These are phyloP conservation scores for Dactylellina leptospora DNA, from an alignment of 2,329 filamentous ascomycete species.

Conservation along the genomic window DNA sequence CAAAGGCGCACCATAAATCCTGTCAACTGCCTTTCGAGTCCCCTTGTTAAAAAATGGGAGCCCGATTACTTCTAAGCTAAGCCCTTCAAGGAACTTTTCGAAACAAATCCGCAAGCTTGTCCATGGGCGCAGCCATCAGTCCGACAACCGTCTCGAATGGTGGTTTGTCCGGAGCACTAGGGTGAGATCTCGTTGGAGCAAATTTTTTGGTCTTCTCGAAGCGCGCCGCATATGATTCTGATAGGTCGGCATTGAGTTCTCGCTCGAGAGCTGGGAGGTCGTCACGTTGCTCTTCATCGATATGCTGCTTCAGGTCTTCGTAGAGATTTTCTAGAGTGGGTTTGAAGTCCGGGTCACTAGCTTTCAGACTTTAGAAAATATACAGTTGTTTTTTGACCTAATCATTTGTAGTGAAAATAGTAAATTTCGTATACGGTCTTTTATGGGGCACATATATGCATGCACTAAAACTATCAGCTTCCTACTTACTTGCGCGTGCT, in stretches of 20 bases:
- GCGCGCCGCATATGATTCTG: conserved; percentile 60
- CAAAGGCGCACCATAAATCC: too few relatives aligned
- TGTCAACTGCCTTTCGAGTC: too few relatives aligned
- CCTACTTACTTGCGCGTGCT: conserved; percentile 43
- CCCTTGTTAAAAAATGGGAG: too few relatives aligned
- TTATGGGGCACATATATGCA: not conserved
- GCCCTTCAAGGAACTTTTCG: conserved; percentile 68
- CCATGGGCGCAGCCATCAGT: conserved; percentile 67
- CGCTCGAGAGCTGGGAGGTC: conserved; percentile 65
- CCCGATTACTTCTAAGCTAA: too few relatives aligned
- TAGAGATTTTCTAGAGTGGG: conserved; percentile 63
- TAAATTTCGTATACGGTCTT: not conserved
- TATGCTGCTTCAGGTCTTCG: conserved; percentile 63
- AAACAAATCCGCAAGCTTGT: conserved; percentile 67
- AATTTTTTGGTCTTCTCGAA: conserved; percentile 67
- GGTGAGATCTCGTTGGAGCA: conserved; percentile 66
- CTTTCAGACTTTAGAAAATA: conserved; percentile 63
- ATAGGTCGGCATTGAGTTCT: conserved; percentile 59
- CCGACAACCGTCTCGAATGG: conserved; percentile 68
- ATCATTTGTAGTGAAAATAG: not conserved
- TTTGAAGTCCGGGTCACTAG: conserved; percentile 62
- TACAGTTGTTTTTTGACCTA: conserved; percentile 67
- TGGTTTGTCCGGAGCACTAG: conserved; percentile 65
- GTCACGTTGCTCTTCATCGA: conserved; percentile 65
- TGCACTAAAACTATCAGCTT: not conserved